Base-by-base conservation (phyloP, 768 basidiomycete species). In the Hortiboletus flavorubellus region DNA sequence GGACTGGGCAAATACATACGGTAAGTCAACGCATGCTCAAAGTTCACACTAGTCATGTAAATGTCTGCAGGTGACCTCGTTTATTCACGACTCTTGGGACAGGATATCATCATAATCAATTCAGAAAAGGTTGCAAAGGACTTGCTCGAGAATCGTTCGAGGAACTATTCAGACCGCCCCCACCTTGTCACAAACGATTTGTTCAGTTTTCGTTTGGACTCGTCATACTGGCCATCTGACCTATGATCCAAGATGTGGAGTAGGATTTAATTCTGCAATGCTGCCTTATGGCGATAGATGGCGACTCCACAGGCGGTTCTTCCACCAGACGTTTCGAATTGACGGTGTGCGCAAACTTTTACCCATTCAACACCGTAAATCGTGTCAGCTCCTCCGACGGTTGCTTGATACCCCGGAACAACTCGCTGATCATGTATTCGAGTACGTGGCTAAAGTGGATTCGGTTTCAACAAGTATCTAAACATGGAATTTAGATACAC, bases 131-230 rank as follows among this genome's bases (percentile, higher is more conserved):
- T 68, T n/a, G 76, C 72, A 1, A 58, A 65, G 21, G 79, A 79
- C 45, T 70, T 83, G 11, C 68, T 83, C 37, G 79, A 80, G 35
- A 63, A 68, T 34, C 73, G 76, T 8, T 75, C 78, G 5, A 60
- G 56, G 11, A 73, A 77, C 30, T 79, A 80, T 58, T 79, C 80
- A 11, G 79, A 78, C 60, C 75, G 81, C 14, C 80, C 81, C 5
- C 37, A 41, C n/a, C 26, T 65, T 11, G 43, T 64, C 21, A 56
- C 45, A 11, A 48, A 18, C 4, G 46, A 57, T 0, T 8, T 56
- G 58, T 67, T 67, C 7, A 43, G 56, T 29, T 7, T 9, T n/a
- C 8, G 31, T 42, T 12, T 11, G 42, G 4, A 3, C 2, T 21
- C 21, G 11, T 34, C n/a, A 3, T 44, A 30, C 23, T 40, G 1